phyloP scores from a whole-genome alignment of 2,329 filamentous ascomycete species.

The Sphaceloma murrayae region DNA sequence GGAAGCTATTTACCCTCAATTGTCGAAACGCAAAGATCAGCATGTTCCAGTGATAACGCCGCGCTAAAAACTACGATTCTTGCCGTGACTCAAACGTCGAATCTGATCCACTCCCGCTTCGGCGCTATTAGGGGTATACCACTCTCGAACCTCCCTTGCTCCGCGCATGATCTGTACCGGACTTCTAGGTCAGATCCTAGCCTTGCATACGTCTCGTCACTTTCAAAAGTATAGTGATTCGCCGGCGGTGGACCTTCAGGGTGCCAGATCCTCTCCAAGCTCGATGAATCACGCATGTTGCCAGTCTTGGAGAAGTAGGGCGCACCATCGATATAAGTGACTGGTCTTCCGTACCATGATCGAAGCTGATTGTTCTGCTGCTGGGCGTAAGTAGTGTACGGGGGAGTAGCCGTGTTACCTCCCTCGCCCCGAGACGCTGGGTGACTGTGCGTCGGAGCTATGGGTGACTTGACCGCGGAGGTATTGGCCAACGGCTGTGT shows the following conservation, averaged over 20 bases:
- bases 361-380: conserved; percentile 40
- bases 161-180: conserved; percentile 55
- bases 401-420: conserved; percentile 20
- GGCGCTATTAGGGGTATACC: conserved; percentile 73
- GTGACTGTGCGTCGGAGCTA: conserved; percentile 19
- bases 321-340: conserved; percentile 47
- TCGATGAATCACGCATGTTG: conserved; percentile 45
- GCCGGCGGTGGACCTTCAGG: conserved; percentile 55
- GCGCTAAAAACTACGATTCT: conserved; percentile 4
- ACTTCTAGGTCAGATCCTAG: conserved; percentile 44
- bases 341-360: conserved; percentile 54
- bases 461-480: conserved; percentile 14
- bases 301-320: conserved; percentile 35
- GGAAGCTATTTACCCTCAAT: no score
- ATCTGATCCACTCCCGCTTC: conserved; percentile 58
- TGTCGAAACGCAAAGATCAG: no score
- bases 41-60: background rate
- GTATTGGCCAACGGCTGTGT: conserved; percentile 14
- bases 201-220: conserved; percentile 46
- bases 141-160: conserved; percentile 58
- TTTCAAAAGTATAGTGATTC: conserved; percentile 50
- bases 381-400: conserved; percentile 37
- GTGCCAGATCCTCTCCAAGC: conserved; percentile 60
- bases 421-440: conserved; percentile 13
- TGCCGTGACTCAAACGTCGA: conserved; percentile 7